These are phyloP conservation scores for Penicillium sp. DNA, from an alignment of 2,329 filamentous ascomycete genomes.

Conservation along the genomic window DNA sequence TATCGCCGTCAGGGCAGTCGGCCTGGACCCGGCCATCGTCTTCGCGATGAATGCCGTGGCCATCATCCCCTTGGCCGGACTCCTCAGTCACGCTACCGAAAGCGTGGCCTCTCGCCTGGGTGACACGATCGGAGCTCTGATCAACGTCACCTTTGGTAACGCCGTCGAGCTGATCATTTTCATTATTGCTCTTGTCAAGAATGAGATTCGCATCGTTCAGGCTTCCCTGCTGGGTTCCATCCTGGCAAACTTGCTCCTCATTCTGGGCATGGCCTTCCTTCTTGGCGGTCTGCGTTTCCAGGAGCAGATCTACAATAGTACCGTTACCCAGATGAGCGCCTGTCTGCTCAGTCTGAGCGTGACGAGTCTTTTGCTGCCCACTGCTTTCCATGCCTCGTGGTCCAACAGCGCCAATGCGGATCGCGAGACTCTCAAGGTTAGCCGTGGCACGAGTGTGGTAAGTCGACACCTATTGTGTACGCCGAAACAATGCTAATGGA, in stretches of 20 bases:
- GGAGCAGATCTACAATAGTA: slow-evolving; percentile 95
- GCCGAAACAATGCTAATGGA: not conserved
- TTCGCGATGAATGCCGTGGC: slow-evolving; percentile 75
- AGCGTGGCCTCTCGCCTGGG: slow-evolving; percentile 70
- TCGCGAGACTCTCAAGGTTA: slow-evolving; percentile 73
- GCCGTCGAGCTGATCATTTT: slow-evolving; percentile 76
- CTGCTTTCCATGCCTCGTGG: slow-evolving; percentile 90
- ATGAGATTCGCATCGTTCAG: slow-evolving; percentile 88
- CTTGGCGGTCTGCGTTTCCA: slow-evolving; percentile 80
- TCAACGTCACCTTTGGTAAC: slow-evolving; percentile 78
- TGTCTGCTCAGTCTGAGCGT: slow-evolving; percentile 87
- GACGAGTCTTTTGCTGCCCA: slow-evolving; percentile 82
- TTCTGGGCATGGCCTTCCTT: slow-evolving; percentile 88
- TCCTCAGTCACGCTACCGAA: slow-evolving; percentile 72
- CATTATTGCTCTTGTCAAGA: slow-evolving; percentile 74
- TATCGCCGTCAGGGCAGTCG: slow-evolving; percentile 37
- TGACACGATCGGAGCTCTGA: slow-evolving; percentile 68
- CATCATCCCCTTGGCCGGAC: slow-evolving; percentile 70
- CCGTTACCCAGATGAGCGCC: slow-evolving; percentile 93
- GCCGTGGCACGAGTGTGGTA: slow-evolving; percentile 83
- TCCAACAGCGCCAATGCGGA: slow-evolving; percentile 62
- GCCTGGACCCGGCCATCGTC: slow-evolving; percentile 58
- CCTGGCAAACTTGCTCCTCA: slow-evolving; percentile 80
- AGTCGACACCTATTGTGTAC: slow-evolving; percentile 31
- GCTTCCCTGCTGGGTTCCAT: slow-evolving; percentile 88